phyloP scores from a whole-genome alignment of 164 flowering plant genomes.

The Malania oleifera region DNA sequence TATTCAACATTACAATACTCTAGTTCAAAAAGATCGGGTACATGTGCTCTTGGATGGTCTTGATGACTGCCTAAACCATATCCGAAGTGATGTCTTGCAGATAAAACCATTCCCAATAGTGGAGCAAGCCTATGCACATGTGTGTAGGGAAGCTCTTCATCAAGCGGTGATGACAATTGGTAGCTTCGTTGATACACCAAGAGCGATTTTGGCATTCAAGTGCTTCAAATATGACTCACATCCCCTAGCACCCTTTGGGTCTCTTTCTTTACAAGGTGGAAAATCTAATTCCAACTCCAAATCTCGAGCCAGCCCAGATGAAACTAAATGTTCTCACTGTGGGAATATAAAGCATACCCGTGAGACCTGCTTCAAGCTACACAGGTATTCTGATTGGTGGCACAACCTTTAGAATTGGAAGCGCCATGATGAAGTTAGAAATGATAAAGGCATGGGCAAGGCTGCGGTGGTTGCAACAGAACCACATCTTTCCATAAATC shows the following conservation, averaged over 20 bases:
- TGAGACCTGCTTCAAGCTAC: no score
- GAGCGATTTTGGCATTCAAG: neutral
- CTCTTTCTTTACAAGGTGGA: no score
- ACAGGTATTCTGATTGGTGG: neutral
- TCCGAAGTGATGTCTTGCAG: no score
- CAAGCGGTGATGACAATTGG: neutral
- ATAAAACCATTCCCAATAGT: neutral
- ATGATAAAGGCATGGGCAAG: no score
- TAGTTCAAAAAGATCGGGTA: neutral
- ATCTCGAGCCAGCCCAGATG: neutral
- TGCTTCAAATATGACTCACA: neutral
- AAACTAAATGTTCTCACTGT: neutral
- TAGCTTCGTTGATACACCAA: neutral
- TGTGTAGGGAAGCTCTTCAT: neutral
- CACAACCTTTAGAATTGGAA: no score
- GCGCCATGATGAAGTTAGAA: no score
- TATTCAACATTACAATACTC: neutral
- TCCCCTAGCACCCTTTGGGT: no score
- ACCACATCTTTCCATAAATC: no score
- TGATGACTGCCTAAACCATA: no score
- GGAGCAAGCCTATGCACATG: neutral
- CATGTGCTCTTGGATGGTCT: neutral
- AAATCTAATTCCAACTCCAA: neutral
- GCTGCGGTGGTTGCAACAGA: no score
- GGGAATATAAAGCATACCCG: neutral